These are phyloP conservation scores for Trichothecium sympodiale DNA, from an alignment of 2,329 filamentous ascomycete species.

Conservation along the genomic window DNA sequence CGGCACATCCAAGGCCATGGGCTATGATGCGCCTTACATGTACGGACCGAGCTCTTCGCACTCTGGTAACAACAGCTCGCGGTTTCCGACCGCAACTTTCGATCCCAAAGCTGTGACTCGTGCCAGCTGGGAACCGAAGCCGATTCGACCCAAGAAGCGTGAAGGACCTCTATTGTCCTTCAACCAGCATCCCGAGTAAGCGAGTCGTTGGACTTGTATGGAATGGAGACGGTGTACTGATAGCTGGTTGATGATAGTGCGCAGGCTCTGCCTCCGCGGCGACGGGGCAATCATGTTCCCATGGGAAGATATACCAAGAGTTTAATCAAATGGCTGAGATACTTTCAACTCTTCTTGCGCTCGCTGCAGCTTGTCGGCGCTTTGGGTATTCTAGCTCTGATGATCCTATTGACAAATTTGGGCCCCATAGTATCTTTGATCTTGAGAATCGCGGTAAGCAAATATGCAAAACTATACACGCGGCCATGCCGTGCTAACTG, in stretches of 20 bases:
- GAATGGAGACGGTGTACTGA: too few relatives aligned
- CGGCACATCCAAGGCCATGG: neutral
- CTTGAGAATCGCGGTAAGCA: constrained; percentile 61
- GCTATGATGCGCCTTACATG: constrained; percentile 49
- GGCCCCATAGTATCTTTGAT: constrained; percentile 60
- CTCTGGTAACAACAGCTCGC: constrained; percentile 33
- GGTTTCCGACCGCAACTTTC: constrained; percentile 49
- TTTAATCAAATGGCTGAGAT: constrained; percentile 58
- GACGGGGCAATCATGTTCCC: constrained; percentile 38
- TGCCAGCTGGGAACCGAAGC: constrained; percentile 59
- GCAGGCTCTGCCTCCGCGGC: too few relatives aligned
- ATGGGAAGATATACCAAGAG: constrained; percentile 62
- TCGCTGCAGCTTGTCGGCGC: constrained; percentile 57
- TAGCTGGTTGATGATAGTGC: constrained; percentile 29
- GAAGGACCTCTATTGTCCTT: constrained; percentile 71
- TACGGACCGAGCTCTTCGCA: constrained; percentile 46
- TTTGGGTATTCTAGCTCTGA: constrained; percentile 59
- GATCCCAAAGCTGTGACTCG: constrained; percentile 80
- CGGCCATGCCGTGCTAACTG: too few relatives aligned
- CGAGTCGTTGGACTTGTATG: constrained; percentile 8
- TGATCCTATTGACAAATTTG: constrained; percentile 64
- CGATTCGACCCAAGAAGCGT: constrained; percentile 46
- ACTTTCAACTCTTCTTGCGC: constrained; percentile 58
- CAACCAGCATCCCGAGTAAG: constrained; percentile 80
- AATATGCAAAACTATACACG: neutral